These are phyloP conservation scores for Oryza australiensis DNA, from an alignment of 176 grass and related monocot genomes.

Conservation along the genomic window DNA sequence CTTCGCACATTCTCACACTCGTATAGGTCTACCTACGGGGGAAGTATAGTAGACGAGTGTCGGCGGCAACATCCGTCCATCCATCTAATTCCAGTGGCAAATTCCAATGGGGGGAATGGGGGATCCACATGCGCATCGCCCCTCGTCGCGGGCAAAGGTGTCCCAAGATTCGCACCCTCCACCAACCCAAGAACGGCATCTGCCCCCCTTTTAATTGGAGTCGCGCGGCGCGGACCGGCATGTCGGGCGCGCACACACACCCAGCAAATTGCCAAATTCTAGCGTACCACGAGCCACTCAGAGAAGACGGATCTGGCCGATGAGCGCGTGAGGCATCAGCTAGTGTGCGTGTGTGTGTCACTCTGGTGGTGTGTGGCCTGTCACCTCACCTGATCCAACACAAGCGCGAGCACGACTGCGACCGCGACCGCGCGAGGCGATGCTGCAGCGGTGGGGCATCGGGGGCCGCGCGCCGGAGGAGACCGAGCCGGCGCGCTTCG, in stretches of 20 bases:
- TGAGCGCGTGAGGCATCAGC: neutral
- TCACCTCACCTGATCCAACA: neutral
- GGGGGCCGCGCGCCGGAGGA: constrained; percentile 26
- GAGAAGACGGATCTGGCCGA: neutral
- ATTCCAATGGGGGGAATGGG: too few relatives aligned
- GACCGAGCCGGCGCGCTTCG: constrained; percentile 49
- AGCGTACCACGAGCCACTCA: neutral
- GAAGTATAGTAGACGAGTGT: neutral
- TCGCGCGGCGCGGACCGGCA: neutral
- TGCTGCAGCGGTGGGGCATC: constrained; percentile 9
- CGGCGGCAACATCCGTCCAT: neutral
- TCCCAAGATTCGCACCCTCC: neutral
- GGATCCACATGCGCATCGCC: neutral
- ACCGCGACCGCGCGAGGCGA: neutral
- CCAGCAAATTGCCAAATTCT: neutral
- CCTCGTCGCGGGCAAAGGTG: neutral
- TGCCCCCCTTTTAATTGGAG: neutral
- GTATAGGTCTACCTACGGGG: neutral
- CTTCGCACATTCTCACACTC: neutral
- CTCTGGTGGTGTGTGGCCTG: neutral
- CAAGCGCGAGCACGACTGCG: neutral
- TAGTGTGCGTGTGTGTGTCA: neutral
- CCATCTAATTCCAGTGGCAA: neutral
- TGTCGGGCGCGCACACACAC: neutral
- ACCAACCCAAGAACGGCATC: neutral